A percentile compares a stretch with the other conserved stretches of the same genome.
phyloP scores from a whole-genome alignment of 768 basidiomycete species.

The Mycena floridula region DNA sequence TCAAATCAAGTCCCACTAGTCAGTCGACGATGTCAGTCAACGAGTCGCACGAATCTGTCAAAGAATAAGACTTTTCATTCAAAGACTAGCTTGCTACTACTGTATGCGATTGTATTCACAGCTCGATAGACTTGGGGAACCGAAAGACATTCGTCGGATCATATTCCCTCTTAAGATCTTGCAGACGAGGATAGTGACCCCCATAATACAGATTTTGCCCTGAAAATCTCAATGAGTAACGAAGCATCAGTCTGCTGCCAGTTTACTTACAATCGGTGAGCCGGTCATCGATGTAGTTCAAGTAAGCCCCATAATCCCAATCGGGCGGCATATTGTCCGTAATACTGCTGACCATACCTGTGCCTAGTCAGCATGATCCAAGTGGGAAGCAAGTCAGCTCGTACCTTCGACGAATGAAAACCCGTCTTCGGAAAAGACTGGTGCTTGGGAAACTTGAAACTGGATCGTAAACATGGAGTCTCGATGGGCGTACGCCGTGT shows the following conservation, averaged over 20 bases:
- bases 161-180: not conserved
- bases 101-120: too few species aligned
- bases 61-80: too few species aligned
- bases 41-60: too few species aligned
- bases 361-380: not conserved
- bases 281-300: not conserved
- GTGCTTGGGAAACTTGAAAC: constrained; percentile 36
- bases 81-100: too few species aligned
- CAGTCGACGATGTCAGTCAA: too few species aligned
- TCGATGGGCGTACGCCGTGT: constrained; percentile 41
- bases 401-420: constrained; percentile 39
- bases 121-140: constrained; percentile 1
- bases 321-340: not conserved
- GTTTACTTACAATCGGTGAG: not conserved
- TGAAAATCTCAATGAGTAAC: not conserved
- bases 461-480: constrained; percentile 41
- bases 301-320: not conserved
- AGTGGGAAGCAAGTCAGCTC: not conserved
- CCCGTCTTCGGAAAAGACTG: constrained; percentile 38
- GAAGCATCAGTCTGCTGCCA: not conserved
- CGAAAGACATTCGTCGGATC: not conserved
- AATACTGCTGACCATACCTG: not conserved
- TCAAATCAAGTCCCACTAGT: too few species aligned
- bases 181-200: not conserved
- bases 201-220: constrained; percentile 1